Evolutionary conservation across 2,329 filamentous ascomycete genomes (phyloP).

Genomic region (Cladosporium colombiae): DNA sequence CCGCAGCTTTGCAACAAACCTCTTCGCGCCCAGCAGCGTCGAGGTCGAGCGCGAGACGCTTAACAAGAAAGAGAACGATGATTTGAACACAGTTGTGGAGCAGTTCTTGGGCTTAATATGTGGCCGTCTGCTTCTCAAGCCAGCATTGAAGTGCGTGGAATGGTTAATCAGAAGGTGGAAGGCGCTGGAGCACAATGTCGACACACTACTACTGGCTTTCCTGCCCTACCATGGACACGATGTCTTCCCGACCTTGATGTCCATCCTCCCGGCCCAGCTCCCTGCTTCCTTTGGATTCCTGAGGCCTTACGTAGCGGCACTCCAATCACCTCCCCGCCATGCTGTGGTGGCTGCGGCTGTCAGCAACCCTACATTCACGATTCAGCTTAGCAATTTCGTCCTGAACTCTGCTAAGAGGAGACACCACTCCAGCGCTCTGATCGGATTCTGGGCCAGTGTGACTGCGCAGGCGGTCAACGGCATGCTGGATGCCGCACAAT

Average conservation of each 20-base stretch:
- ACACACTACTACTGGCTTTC: constrained; percentile 77
- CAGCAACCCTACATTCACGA: constrained; percentile 74
- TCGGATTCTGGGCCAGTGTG: constrained; percentile 90
- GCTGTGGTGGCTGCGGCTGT: constrained; percentile 81
- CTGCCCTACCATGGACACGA: constrained; percentile 88
- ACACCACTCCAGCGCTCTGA: constrained; percentile 73
- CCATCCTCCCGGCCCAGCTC: constrained; percentile 76
- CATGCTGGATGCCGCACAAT: constrained; percentile 75
- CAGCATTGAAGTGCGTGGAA: constrained; percentile 87
- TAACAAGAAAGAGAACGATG: constrained; percentile 76
- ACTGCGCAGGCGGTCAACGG: constrained; percentile 82
- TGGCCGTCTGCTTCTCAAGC: constrained; percentile 75
- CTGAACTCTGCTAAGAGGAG: constrained; percentile 70
- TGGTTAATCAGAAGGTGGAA: constrained; percentile 94
- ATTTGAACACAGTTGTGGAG: constrained; percentile 75
- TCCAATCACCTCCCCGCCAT: constrained; percentile 74
- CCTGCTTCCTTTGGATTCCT: constrained; percentile 80
- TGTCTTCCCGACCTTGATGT: constrained; percentile 81
- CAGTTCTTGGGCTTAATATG: constrained; percentile 80
- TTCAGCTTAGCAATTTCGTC: constrained; percentile 75
- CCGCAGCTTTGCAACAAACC: constrained; percentile 67
- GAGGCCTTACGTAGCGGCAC: constrained; percentile 77
- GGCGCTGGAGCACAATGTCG: constrained; percentile 88
- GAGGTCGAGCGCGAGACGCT: constrained; percentile 84
- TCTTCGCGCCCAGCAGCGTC: constrained; percentile 95